Evolutionary conservation across 768 basidiomycete species (phyloP).

Genomic region (Coprinopsis strossmayeri): DNA sequence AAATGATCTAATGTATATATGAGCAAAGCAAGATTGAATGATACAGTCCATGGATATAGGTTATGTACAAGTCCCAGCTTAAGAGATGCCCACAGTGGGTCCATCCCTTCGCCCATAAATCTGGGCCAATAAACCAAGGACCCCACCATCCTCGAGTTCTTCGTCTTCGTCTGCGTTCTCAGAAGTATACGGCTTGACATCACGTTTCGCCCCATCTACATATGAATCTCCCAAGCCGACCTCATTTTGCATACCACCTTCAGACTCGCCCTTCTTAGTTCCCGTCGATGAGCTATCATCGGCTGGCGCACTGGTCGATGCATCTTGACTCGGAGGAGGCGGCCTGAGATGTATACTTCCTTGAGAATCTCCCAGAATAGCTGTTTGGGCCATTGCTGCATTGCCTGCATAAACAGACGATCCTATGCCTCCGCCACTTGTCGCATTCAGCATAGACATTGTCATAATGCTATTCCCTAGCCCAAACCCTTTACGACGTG

Average conservation of each 20-base stretch:
- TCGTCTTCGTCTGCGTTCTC: conserved; percentile 61
- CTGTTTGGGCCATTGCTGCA: conserved; percentile 55
- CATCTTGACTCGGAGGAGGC: conserved; percentile 4
- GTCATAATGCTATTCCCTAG: conserved; percentile 41
- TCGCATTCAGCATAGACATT: conserved; percentile 38
- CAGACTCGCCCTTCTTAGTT: not conserved
- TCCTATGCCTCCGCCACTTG: conserved; percentile 25
- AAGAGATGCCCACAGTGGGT: conserved; percentile 36
- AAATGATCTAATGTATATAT: no score
- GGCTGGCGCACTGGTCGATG: conserved; percentile 3
- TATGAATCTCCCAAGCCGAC: conserved; percentile 69
- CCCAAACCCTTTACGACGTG: conserved; percentile 33
- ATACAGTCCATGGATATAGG: not conserved
- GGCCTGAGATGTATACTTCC: conserved; percentile 20
- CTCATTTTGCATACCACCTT: conserved; percentile 19
- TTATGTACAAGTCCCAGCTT: not conserved
- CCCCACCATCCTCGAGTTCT: conserved; percentile 68
- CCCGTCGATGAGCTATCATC: not conserved
- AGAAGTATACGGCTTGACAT: conserved; percentile 31
- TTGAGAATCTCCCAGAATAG: conserved; percentile 71
- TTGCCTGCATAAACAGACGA: conserved; percentile 43
- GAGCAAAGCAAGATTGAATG: not conserved
- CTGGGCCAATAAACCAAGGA: conserved; percentile 79
- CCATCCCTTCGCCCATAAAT: conserved; percentile 68
- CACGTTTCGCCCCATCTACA: conserved; percentile 53